These are phyloP conservation scores for Colletotrichum echinochloae DNA, from an alignment of 2,329 filamentous ascomycete genomes.

Conservation along the genomic window DNA sequence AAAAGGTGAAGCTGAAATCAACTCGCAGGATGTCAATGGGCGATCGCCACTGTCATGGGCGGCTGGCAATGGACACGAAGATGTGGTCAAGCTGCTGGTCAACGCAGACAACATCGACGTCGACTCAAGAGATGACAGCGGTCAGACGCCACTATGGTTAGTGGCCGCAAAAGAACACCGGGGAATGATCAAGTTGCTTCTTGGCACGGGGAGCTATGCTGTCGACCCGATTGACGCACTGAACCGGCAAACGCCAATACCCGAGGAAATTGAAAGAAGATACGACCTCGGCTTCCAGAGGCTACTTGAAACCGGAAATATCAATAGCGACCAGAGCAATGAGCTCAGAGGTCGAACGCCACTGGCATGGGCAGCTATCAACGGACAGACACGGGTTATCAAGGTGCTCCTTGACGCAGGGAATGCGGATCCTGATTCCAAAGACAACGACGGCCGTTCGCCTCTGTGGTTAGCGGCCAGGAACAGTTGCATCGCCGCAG, in stretches of 20 bases:
- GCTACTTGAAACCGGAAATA: background rate
- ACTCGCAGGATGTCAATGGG: background rate
- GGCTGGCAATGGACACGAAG: background rate
- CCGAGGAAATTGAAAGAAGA: no score
- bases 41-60: background rate
- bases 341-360: background rate
- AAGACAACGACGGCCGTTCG: background rate
- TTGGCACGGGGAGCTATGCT: background rate
- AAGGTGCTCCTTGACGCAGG: background rate
- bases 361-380: background rate
- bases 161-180: background rate
- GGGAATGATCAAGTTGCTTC: background rate
- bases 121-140: background rate
- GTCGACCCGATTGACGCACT: background rate
- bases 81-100: background rate
- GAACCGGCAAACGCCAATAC: no score
- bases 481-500: background rate
- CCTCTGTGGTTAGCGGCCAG: background rate
- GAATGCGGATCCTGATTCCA: background rate
- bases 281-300: slow-evolving; percentile 33
- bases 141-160: background rate
- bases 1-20: background rate
- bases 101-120: background rate
- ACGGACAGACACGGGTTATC: background rate
- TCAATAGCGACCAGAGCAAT: background rate